These are phyloP conservation scores for Penicillium sp. DNA, from an alignment of 2,329 filamentous ascomycete genomes.

Conservation along the genomic window DNA sequence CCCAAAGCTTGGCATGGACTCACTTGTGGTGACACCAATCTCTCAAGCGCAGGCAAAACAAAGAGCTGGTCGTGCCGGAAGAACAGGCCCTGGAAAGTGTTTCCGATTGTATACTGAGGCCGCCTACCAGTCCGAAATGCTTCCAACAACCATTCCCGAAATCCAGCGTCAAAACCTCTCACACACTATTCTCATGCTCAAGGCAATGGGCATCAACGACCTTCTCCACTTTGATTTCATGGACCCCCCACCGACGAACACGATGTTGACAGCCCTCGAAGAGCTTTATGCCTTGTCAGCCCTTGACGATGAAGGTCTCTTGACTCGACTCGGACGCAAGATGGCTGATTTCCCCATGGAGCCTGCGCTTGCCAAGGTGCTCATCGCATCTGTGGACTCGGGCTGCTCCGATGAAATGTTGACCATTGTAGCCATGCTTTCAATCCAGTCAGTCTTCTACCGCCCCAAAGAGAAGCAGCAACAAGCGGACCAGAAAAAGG, in stretches of 20 bases:
- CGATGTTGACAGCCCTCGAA: constrained; percentile 93
- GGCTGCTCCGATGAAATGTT: constrained; percentile 91
- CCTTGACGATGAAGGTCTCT: constrained; percentile 87
- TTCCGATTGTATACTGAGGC: constrained; percentile 94
- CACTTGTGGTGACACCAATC: constrained; percentile 89
- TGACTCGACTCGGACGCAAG: constrained; percentile 87
- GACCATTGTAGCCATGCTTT: constrained; percentile 91
- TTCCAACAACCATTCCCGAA: constrained; percentile 91
- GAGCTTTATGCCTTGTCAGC: constrained; percentile 90
- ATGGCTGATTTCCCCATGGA: constrained; percentile 99
- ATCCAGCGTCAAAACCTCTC: constrained; percentile 94
- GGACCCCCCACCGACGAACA: constrained; percentile 96
- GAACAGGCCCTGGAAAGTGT: constrained; percentile 93
- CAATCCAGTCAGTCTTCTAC: constrained; percentile 82
- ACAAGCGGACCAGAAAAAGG: constrained; percentile 94
- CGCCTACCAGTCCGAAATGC: constrained; percentile 93
- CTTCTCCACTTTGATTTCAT: constrained; percentile 97
- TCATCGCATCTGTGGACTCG: constrained; percentile 83
- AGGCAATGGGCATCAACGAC: constrained; percentile 99
- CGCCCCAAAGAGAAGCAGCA: constrained; percentile 95
- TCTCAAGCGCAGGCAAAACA: constrained; percentile 97
- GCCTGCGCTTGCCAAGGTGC: constrained; percentile 80
- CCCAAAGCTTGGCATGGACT: constrained; percentile 96
- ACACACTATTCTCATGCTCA: constrained; percentile 92
- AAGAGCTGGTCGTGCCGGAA: constrained; percentile 82